These are phyloP conservation scores for Blastobotrys ciferrii DNA, from an alignment of 1,139 yeast species.

Conservation along the genomic window DNA sequence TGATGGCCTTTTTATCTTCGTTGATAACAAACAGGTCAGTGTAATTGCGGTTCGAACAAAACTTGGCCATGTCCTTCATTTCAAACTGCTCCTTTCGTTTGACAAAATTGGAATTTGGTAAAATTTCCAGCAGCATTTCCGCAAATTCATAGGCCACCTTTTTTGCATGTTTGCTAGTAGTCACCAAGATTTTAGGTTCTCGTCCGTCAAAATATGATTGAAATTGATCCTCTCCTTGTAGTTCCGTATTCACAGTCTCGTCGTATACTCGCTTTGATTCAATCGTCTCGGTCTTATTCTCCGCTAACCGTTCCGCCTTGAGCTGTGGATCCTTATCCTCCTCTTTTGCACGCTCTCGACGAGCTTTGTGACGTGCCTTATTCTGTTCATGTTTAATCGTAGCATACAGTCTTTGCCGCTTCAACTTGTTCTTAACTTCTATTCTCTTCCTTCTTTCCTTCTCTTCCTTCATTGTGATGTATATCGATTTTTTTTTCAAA, in stretches of 20 bases:
- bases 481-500: neutral
- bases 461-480: constrained; percentile 5
- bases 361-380: constrained; percentile 70
- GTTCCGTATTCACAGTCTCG: constrained; percentile 72
- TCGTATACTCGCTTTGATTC: constrained; percentile 87
- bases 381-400: constrained; percentile 71
- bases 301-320: constrained; percentile 72
- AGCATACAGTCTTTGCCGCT: constrained; percentile 76
- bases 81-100: constrained; percentile 81
- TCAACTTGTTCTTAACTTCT: constrained; percentile 66
- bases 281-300: constrained; percentile 81
- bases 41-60: constrained; percentile 76
- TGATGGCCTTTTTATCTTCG: constrained; percentile 89
- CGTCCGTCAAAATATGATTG: constrained; percentile 59
- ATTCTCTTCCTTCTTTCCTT: constrained; percentile 33
- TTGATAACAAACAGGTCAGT: constrained; percentile 86
- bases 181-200: constrained; percentile 79
- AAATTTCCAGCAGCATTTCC: constrained; percentile 74
- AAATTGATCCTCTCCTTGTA: constrained; percentile 83
- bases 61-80: constrained; percentile 82
- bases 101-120: constrained; percentile 83
- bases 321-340: constrained; percentile 80
- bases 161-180: constrained; percentile 84
- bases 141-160: constrained; percentile 90
- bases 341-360: constrained; percentile 77